These are phyloP conservation scores for Chenopodium suecicum DNA, from an alignment of 148 eudicot genomes.

Conservation along the genomic window DNA sequence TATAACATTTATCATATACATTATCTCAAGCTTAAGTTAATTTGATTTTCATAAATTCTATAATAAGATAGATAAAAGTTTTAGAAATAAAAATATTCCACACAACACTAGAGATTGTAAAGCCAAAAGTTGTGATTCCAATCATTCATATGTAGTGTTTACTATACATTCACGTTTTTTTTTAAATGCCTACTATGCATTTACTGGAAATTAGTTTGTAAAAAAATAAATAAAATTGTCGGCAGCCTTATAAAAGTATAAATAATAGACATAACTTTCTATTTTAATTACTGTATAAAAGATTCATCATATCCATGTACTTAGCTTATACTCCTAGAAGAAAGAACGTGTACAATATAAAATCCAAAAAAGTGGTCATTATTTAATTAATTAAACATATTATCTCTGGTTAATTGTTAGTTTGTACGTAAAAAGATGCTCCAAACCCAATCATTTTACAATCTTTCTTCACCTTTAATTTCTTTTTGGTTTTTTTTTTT, in stretches of 20 bases:
- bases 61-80: background rate
- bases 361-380: constrained; percentile 6
- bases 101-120: background rate
- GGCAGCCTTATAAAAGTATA: constrained; percentile 19
- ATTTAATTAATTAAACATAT: background rate
- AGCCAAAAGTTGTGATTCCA: background rate
- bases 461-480: constrained; percentile 11
- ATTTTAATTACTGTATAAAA: background rate
- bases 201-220: no score
- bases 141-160: background rate
- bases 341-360: constrained; percentile 24
- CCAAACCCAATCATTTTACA: constrained; percentile 25
- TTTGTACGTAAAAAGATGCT: constrained; percentile 21
- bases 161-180: background rate
- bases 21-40: no score
- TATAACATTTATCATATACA: no score
- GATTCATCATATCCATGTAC: background rate
- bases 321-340: background rate
- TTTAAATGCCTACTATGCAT: no score
- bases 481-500: background rate
- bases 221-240: background rate
- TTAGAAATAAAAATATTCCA: background rate
- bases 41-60: no score
- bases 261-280: constrained; percentile 4
- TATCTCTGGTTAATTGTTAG: constrained; percentile 18